These are phyloP conservation scores for Sambucus nigra DNA, from an alignment of 129 eudicot species.

Conservation along the genomic window DNA sequence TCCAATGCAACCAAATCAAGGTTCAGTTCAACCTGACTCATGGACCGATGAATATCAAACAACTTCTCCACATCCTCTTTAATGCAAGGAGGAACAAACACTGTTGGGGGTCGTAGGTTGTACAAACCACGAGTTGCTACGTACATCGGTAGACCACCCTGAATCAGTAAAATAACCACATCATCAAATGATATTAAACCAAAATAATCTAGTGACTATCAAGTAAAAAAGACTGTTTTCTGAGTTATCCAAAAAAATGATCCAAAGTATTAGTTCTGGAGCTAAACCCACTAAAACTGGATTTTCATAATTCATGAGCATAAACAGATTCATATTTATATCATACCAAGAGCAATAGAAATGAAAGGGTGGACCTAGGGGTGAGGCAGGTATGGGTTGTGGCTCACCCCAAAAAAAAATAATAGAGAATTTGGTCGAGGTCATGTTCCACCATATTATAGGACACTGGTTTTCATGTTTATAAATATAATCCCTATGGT, in stretches of 20 bases:
- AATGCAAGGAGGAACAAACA: conserved; percentile 84
- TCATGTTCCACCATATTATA: no score
- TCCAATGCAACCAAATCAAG: conserved; percentile 85
- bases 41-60: conserved; percentile 69
- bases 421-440: no score
- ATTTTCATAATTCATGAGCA: background rate
- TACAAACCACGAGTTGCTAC: conserved; percentile 82
- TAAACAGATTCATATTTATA: background rate
- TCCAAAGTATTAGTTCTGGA: conserved; percentile 2
- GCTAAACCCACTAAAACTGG: background rate
- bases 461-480: no score
- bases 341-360: background rate
- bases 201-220: background rate
- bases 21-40: conserved; percentile 87
- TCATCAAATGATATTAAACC: background rate
- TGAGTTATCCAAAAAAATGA: background rate
- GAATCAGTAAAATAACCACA: conserved; percentile 8
- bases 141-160: conserved; percentile 99
- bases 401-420: no score
- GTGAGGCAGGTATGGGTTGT: no score
- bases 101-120: conserved; percentile 85
- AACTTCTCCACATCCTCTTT: conserved; percentile 83
- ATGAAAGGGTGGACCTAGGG: no score
- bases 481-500: no score
- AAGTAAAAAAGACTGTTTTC: background rate